Conservation (phyloP, 768 basidiomycete genomes). For the Leucogyrophana mollusca region DNA sequence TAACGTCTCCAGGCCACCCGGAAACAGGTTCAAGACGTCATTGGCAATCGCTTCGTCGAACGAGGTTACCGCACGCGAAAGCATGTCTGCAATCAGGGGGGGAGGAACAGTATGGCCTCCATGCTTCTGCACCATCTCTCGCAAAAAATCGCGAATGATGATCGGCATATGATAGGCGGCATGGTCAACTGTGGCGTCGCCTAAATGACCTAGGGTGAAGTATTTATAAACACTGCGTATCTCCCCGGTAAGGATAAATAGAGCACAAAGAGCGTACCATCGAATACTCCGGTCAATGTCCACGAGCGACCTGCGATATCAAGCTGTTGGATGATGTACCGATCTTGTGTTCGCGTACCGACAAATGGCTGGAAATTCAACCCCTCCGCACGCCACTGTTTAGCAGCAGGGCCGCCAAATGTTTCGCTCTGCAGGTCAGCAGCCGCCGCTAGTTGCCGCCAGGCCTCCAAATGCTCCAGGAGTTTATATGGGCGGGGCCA, state of each 20-base stretch:
- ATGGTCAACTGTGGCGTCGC: constrained; percentile 68
- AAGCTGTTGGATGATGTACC: constrained; percentile 58
- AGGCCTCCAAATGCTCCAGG: constrained; percentile 50
- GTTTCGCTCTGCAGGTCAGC: constrained; percentile 50
- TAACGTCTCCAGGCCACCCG: constrained; percentile 51
- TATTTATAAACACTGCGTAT: constrained; percentile 6
- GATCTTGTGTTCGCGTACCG: constrained; percentile 56
- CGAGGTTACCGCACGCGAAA: constrained; percentile 55
- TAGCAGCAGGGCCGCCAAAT: constrained; percentile 32
- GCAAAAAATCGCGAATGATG: constrained; percentile 59
- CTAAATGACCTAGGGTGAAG: constrained; percentile 52
- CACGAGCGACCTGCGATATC: constrained; percentile 55
- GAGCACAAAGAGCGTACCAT: constrained; percentile 42
- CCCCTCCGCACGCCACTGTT: constrained; percentile 49
- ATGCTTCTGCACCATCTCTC: constrained; percentile 37
- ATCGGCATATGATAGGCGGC: constrained; percentile 68
- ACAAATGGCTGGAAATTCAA: constrained; percentile 69
- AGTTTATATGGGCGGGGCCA: constrained; percentile 62
- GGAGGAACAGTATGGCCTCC: constrained; percentile 41
- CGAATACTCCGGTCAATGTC: constrained; percentile 71
- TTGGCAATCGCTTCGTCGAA: constrained; percentile 69
- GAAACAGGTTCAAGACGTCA: constrained; percentile 61
- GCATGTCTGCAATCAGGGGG: constrained; percentile 51
- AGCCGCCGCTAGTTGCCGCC: constrained; percentile 47
- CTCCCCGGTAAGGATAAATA: constrained; percentile 6